phyloP scores from a whole-genome alignment of 306 rosid genomes.

The Cucumis sativus region Cucumber_9930_V3 NC_026658.2:23763501-23764000 shows the following conservation, averaged over 20 bases:
- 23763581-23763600: neutral
- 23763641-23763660: constrained; percentile 3
- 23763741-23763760: neutral
- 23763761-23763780: too few species aligned
- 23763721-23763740: neutral
- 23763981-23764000: neutral
- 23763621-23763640: neutral
- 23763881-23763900: too few species aligned
- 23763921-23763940: too few species aligned
- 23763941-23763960: neutral
- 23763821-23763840: too few species aligned
- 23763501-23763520: neutral
- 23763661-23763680: neutral
- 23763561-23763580: neutral
- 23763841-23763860: too few species aligned
- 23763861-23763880: too few species aligned
- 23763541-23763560: neutral
- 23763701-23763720: neutral
- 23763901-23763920: too few species aligned
- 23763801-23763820: too few species aligned
- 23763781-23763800: too few species aligned
- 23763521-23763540: neutral
- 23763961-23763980: neutral
- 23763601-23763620: neutral
- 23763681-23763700: neutral